phyloP scores from a whole-genome alignment of 805 yeast species.

The Saturnispora ahearnii region DNA sequence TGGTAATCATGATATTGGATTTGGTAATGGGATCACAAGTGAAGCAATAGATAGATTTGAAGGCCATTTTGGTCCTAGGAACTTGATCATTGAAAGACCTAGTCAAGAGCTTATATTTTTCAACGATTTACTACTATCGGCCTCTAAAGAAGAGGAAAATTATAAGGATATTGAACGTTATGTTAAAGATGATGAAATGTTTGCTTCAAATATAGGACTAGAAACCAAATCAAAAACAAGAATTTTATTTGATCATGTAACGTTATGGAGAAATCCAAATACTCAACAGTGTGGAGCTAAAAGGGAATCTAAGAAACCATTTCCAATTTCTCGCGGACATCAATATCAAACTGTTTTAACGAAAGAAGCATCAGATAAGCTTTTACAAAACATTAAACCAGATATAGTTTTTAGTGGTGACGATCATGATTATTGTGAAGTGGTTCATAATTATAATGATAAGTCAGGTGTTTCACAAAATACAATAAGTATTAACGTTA shows the following conservation, averaged over 20 bases:
- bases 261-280: slow-evolving; percentile 59
- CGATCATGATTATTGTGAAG: slow-evolving; percentile 91
- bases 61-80: slow-evolving; percentile 63
- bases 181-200: slow-evolving; percentile 31
- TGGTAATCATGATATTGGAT: slow-evolving; percentile 96
- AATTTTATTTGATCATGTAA: slow-evolving; percentile 77
- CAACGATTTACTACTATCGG: slow-evolving; percentile 75
- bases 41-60: slow-evolving; percentile 54
- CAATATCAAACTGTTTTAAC: slow-evolving; percentile 87
- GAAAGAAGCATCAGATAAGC: slow-evolving; percentile 43
- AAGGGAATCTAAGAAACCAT: slow-evolving; percentile 56
- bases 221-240: slow-evolving; percentile 35
- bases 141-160: slow-evolving; percentile 37
- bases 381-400: slow-evolving; percentile 55
- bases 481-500: slow-evolving; percentile 35
- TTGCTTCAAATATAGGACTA: slow-evolving; percentile 17
- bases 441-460: slow-evolving; percentile 38
- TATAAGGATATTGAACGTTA: slow-evolving; percentile 43
- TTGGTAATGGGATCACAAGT: slow-evolving; percentile 59
- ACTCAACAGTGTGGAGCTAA: slow-evolving; percentile 60
- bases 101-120: slow-evolving; percentile 67
- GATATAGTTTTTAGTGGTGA: slow-evolving; percentile 79
- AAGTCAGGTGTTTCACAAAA: not conserved
- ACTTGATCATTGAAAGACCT: slow-evolving; percentile 43
- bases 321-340: slow-evolving; percentile 65